Base-by-base conservation (phyloP, 1,139 yeast species). In the Tardiomyces digboiensis region DNA sequence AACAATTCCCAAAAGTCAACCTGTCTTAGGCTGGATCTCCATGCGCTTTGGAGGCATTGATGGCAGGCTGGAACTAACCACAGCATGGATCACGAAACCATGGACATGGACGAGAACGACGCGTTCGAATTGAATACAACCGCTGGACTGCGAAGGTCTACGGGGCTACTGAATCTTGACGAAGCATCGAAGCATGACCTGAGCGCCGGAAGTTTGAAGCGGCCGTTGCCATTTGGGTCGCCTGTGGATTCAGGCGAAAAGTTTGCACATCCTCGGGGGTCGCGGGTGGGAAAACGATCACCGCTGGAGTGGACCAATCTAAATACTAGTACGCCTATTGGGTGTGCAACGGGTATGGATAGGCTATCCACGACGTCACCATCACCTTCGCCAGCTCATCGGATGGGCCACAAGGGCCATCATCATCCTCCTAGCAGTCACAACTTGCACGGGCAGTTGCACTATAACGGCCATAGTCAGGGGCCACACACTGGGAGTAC, bases 101-200 rank as follows among this genome's bases (percentile, higher is more conserved):
- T 26, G 33, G 33, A 26, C 33, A 5, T 26, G 33, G 14, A 16
- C 33, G 33, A 16, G 5, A 26, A 16, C 10, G 10, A 16, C 10
- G 10, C n/a, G n/a, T n/a, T n/a, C n/a, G n/a, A n/a, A n/a, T n/a
- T n/a, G 33, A 4, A 16, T n/a, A 26, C 33, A 16, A 8, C 33
- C 16, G 33, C 33, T n/a, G 33, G 33, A n/a, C 51, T 67, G 29
- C 59, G 67, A 19, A 57, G 72, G 33, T 67, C 71, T 2, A 59
- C 64, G 20, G 69, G 72, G 2, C 56, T 66, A 37, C 49, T 67
- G 33, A 66, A 68, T 46, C 60, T 67, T 33, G 71, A 66, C 49
- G 61, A 60, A 44, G 66, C 68, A 5, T 56, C 61, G n/a, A 45
- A 43, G 21, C 42, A 39, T 33, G 45, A 20, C 42, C 23, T 14